Conservation (phyloP, 225 moss, liverwort and hornwort genomes). For the Sphagnum tenellum region DNA sequence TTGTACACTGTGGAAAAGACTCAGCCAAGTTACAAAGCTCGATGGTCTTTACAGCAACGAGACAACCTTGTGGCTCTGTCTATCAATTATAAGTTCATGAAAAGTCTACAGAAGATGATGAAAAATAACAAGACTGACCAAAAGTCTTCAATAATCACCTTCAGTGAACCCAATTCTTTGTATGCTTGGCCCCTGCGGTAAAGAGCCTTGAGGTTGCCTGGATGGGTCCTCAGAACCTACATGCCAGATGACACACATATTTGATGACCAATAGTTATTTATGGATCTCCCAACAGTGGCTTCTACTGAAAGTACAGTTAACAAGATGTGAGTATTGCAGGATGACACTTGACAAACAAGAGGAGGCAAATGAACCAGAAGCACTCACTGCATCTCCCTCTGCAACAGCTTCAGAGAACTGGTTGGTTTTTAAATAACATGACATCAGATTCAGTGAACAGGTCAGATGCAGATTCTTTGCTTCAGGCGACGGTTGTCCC, state of each 20-base stretch:
- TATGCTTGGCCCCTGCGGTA: slow-evolving; percentile 98
- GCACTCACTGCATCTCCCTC: slow-evolving; percentile 67
- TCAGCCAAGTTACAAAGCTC: too few species aligned
- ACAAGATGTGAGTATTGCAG: too few species aligned
- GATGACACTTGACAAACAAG: background rate
- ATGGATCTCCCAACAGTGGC: too few species aligned
- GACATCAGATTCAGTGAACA: slow-evolving; percentile 96
- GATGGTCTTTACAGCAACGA: too few species aligned
- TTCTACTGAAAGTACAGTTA: too few species aligned
- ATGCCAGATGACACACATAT: too few species aligned
- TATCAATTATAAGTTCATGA: too few species aligned
- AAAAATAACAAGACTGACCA: background rate
- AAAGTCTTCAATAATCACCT: slow-evolving; percentile 27
- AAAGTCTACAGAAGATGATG: too few species aligned
- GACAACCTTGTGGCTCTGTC: too few species aligned
- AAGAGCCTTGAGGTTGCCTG: slow-evolving; percentile 73
- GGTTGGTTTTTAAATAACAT: slow-evolving; percentile 76
- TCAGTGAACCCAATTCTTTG: slow-evolving; percentile 56
- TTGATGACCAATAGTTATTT: too few species aligned
- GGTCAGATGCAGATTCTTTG: slow-evolving; percentile 61
- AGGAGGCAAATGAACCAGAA: background rate
- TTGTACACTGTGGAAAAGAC: too few species aligned
- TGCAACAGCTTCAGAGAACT: slow-evolving; percentile 57
- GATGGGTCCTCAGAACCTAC: slow-evolving; percentile 66
- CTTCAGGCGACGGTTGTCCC: slow-evolving; percentile 49